Evolutionary conservation across 2,329 filamentous ascomycete species (phyloP).

Genomic region (Sclerotinia spermophila): DNA sequence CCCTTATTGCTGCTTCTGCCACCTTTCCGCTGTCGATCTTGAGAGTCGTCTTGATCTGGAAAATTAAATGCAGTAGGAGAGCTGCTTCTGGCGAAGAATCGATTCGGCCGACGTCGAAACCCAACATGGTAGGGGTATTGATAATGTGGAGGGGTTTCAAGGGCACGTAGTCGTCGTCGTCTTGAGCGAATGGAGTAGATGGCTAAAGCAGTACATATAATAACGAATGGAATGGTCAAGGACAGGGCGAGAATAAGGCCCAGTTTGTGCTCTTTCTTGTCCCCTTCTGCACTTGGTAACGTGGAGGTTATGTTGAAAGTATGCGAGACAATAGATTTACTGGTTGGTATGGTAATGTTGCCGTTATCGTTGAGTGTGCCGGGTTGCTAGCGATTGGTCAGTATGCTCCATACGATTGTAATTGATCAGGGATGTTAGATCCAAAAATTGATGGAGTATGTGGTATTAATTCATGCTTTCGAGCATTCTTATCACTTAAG

Average conservation of each 20-base stretch:
- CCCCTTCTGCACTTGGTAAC: neutral
- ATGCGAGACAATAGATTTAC: conserved; percentile 7
- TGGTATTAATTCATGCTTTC: neutral
- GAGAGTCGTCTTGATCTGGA: neutral
- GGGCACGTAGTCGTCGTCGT: neutral
- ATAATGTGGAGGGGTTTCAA: neutral
- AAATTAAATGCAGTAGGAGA: neutral
- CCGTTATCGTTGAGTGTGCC: conserved; percentile 8
- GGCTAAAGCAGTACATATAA: conserved; percentile 6
- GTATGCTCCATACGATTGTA: neutral
- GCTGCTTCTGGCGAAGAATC: neutral
- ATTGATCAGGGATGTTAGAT: neutral
- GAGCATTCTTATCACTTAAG: neutral
- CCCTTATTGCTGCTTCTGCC: neutral
- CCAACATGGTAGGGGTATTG: conserved; percentile 17
- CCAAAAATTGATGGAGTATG: neutral
- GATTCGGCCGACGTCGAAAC: neutral
- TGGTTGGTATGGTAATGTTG: neutral
- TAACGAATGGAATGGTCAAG: conserved; percentile 12
- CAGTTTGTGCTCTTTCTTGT: conserved; percentile 12
- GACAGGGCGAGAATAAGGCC: conserved; percentile 14
- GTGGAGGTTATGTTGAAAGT: conserved; percentile 10
- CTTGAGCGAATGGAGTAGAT: conserved; percentile 14
- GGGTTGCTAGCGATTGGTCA: conserved; percentile 2
- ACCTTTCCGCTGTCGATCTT: neutral